A percentile compares a stretch with the other conserved stretches of the same genome.
Conservation (phyloP, 345 rosid species). For the Camelina hispida region DNA sequence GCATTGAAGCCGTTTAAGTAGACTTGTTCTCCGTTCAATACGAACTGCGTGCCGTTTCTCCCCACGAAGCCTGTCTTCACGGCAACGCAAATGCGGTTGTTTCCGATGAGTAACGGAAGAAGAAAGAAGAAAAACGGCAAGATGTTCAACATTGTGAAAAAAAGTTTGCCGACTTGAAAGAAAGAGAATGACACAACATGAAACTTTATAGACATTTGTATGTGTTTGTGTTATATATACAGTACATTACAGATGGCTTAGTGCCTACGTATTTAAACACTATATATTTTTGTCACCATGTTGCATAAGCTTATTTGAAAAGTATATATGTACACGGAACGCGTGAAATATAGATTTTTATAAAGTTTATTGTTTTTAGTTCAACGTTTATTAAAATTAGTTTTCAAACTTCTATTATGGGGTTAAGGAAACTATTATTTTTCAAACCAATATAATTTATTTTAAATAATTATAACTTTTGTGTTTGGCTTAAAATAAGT, state of each 20-base stretch:
- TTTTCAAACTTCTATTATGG: constrained; percentile 1
- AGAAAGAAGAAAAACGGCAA: constrained; percentile 26
- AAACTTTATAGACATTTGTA: constrained; percentile 19
- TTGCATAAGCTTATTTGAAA: constrained; percentile 27
- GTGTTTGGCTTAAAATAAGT: neutral
- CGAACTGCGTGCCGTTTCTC: constrained; percentile 55
- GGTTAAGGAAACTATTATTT: constrained; percentile 12
- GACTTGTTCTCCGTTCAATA: constrained; percentile 48
- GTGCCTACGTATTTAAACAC: constrained; percentile 26
- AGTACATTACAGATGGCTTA: constrained; percentile 37
- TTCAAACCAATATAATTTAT: neutral
- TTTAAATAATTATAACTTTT: neutral
- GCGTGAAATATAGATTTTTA: constrained; percentile 15
- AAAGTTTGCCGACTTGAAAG: constrained; percentile 30
- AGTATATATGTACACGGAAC: constrained; percentile 20
- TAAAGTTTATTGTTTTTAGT: neutral
- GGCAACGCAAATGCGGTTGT: constrained; percentile 34
- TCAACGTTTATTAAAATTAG: constrained; percentile 19
- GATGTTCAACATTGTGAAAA: constrained; percentile 32
- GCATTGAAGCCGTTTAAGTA: constrained; percentile 85
- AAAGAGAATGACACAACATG: constrained; percentile 24
- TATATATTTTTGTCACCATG: constrained; percentile 25
- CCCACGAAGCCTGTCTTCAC: constrained; percentile 40
- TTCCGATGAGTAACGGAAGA: constrained; percentile 38
- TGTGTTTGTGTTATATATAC: constrained; percentile 30